A percentile compares a stretch with the other conserved stretches of the same genome.
phyloP scores from a whole-genome alignment of 495 filamentous ascomycete genomes.

The Aspergillus heteromorphus region DNA sequence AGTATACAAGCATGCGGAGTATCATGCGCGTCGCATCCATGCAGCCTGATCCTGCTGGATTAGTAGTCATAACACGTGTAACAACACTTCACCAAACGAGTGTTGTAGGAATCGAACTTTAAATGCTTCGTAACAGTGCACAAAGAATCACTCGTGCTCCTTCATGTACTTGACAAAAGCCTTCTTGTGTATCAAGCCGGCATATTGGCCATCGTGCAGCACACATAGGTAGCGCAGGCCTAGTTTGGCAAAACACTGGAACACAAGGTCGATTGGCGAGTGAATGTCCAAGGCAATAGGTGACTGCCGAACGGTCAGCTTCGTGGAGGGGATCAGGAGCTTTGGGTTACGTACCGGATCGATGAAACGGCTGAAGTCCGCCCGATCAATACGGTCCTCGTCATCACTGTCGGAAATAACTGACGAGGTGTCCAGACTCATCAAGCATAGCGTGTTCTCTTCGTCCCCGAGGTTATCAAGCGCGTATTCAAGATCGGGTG shows the following conservation, averaged over 20 bases:
- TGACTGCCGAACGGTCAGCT: slow-evolving; percentile 40
- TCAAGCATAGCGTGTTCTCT: slow-evolving; percentile 67
- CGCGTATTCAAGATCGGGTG: slow-evolving; percentile 90
- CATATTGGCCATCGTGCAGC: slow-evolving; percentile 73
- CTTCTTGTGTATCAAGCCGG: slow-evolving; percentile 95
- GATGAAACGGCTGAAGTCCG: slow-evolving; percentile 84
- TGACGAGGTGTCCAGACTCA: slow-evolving; percentile 58
- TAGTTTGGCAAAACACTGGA: slow-evolving; percentile 94
- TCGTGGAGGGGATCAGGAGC: neutral
- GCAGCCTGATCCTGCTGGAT: neutral
- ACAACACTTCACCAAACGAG: neutral
- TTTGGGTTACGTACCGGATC: slow-evolving; percentile 56
- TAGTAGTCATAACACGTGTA: neutral
- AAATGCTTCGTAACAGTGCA: neutral
- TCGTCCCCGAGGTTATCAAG: slow-evolving; percentile 77
- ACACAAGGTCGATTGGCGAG: slow-evolving; percentile 91
- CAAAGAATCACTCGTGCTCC: slow-evolving; percentile 56
- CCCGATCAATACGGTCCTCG: slow-evolving; percentile 37
- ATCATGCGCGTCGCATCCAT: neutral
- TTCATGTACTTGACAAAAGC: slow-evolving; percentile 92
- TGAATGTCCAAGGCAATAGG: slow-evolving; percentile 83
- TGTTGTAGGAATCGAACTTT: neutral
- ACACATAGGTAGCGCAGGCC: slow-evolving; percentile 92
- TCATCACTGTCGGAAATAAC: slow-evolving; percentile 49
- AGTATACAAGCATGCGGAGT: slow-evolving; percentile 5